These are phyloP conservation scores for Chlamydomonas schloesseri DNA, from an alignment of 139 green algal species.

Conservation along the genomic window DNA sequence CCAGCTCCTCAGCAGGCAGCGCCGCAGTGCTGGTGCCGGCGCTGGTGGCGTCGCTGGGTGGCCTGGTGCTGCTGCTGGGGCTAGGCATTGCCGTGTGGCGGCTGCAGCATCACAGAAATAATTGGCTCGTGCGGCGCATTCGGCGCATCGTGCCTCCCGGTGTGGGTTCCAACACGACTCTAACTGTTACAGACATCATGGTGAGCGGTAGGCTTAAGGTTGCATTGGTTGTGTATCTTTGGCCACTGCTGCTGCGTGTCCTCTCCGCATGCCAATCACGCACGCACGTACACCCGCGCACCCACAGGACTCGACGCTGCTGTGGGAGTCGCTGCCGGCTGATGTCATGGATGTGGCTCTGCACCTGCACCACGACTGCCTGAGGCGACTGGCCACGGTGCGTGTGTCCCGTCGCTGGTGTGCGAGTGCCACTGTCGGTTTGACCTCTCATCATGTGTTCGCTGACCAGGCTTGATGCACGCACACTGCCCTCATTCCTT, in stretches of 20 bases:
- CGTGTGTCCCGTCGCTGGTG: too few relatives aligned
- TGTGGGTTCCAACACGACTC: slow-evolving; percentile 26
- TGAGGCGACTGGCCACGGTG: slow-evolving; percentile 6
- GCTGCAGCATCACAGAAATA: neutral
- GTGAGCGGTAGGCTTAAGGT: too few relatives aligned
- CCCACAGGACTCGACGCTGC: slow-evolving; percentile 40
- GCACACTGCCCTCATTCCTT: too few relatives aligned
- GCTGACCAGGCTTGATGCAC: too few relatives aligned
- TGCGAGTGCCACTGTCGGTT: too few relatives aligned
- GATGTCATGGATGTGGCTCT: slow-evolving; percentile 47
- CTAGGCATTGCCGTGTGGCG: neutral
- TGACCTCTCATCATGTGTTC: too few relatives aligned
- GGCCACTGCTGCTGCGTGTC: too few relatives aligned
- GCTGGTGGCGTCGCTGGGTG: neutral
- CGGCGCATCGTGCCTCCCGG: neutral
- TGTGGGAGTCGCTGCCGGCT: neutral
- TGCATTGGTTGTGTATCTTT: too few relatives aligned
- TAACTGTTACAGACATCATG: slow-evolving; percentile 49
- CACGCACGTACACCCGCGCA: too few relatives aligned
- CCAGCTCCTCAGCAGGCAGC: neutral
- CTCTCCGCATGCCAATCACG: too few relatives aligned
- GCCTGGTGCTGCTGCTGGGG: neutral
- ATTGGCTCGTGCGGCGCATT: neutral
- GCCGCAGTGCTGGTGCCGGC: slow-evolving; percentile 28
- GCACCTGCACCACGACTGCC: slow-evolving; percentile 52